Base-by-base conservation (phyloP, 371 early-diverging fungal genomes). In the Globomyces sp. region DNA sequence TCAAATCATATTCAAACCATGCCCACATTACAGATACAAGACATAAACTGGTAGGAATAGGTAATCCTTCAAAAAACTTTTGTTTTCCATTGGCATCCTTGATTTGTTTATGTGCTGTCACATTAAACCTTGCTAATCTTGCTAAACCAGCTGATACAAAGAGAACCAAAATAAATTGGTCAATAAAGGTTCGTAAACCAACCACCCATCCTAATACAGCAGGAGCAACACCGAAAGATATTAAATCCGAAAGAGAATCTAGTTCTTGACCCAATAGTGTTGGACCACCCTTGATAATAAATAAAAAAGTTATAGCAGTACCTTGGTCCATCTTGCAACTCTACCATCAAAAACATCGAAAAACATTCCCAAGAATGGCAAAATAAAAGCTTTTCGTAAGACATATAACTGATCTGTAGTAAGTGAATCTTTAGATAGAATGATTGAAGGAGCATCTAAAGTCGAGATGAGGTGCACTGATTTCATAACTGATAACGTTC, bases 101-200 rank as follows among this genome's bases (percentile, higher is more conserved):
- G 11, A 91, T 90, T 43, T 36, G 37, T 2, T 49, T 48, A 5
- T 92, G 91, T 0, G 93, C 90, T 0, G 93, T 92, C 4, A 92
- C 92, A 70, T 95, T 95, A 76, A 87, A 95, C 36, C 94, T 78
- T 3, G 95, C 95, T 60, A 94, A 77, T 46, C 95, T 86, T 39
- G 94, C 89, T 64, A 93, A 87, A 39, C 94, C 95, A 69, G 94
- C 92, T 71, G 69, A 72, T 34, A 95, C 90, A 83, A 95, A 95
- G 75, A 90, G 89, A 0, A 87, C 83, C 70, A 95, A 79, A 1
- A 90, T 84, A 34, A 85, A 71, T 9, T 88, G 81, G 73, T 95
- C 95, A 13, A 90, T 70, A 66, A 86, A 84, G 40, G 89, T 88
- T 64, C 91, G 91, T 80, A 95, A 85, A 37, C 95, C 95, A 59